Evolutionary conservation across 495 filamentous ascomycete genomes (phyloP).

Genomic region (Aspergillus saccharolyticus): DNA sequence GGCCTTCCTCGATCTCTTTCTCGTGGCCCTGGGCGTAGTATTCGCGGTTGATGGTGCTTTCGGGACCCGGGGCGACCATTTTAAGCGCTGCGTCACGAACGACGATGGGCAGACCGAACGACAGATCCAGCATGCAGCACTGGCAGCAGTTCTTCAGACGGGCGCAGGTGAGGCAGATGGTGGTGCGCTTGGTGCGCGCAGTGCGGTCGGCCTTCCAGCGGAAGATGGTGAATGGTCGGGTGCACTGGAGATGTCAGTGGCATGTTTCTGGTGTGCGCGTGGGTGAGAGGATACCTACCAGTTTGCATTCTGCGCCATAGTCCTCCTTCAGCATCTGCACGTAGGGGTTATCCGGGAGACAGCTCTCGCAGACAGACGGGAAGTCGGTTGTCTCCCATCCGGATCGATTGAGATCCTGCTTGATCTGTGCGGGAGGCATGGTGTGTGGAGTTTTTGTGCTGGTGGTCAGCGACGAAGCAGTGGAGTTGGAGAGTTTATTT

Average conservation of each 20-base stretch:
- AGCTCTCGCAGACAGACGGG: constrained; percentile 64
- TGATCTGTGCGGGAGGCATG: constrained; percentile 66
- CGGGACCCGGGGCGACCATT: constrained; percentile 89
- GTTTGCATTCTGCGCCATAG: constrained; percentile 66
- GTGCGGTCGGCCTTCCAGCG: constrained; percentile 89
- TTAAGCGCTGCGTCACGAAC: constrained; percentile 96
- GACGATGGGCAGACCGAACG: constrained; percentile 87
- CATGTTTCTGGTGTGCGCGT: background rate
- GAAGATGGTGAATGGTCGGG: constrained; percentile 93
- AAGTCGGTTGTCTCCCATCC: constrained; percentile 91
- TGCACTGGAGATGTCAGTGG: constrained; percentile 52
- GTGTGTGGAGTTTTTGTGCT: constrained; percentile 5
- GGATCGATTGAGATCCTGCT: constrained; percentile 93
- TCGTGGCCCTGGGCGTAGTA: constrained; percentile 98
- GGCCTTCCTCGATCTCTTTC: constrained; percentile 86
- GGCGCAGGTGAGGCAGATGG: constrained; percentile 92
- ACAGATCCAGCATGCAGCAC: constrained; percentile 96
- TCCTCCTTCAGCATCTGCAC: constrained; percentile 99
- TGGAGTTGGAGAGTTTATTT: background rate
- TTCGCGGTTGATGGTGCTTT: constrained; percentile 88
- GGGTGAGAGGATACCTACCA: constrained; percentile 28
- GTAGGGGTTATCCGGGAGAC: constrained; percentile 93
- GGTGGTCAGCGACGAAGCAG: background rate
- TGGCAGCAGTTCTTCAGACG: constrained; percentile 97
- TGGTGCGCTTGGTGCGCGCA: constrained; percentile 78